Base-by-base conservation (phyloP, 2,329 filamentous ascomycete species). In the Ascomycota sp. region DNA sequence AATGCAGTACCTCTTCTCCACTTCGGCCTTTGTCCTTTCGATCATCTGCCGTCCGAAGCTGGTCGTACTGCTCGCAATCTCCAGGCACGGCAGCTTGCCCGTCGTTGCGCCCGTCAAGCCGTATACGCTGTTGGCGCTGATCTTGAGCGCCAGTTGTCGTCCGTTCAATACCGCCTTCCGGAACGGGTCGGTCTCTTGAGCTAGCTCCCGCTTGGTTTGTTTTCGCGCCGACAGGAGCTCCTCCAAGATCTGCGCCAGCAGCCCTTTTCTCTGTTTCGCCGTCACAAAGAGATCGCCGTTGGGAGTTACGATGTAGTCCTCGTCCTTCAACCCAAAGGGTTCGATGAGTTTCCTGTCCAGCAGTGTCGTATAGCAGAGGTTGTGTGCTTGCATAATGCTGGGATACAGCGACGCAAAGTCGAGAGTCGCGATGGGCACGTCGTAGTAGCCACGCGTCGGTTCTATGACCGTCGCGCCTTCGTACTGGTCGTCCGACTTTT, bases 391-490 rank as follows among this genome's bases (percentile, higher is more conserved):
- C 53, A 98, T 98, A 49, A 98, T 98, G 60, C 84, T 93, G 16
- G 89, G 89, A 46, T 98, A 98, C 41, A 98, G 74, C 26, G 89
- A 95, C 6, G 89, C 89, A 45, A 98, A 98, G 81, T 98, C 89
- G 30, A 98, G 74, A 0, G 89, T 98, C 1, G 89, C 89, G 41
- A 98, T 78, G 2, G 89, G 89, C 24, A 92, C 81, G 46, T 89
- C 76, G 54, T 98, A 95, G 55, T 92, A 98, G 26, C 80, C 83
- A 55, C 84, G 72, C 12, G 74, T 79, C 0, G 89, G 89, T 49
- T 98, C 89, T 49, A 98, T 98, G 53, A 98, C 89, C 1, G 89
- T 98, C 1, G 89, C 89, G 51, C 89, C 89, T 63, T 92, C 83
- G 47, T 98, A 98, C 49, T 93, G 84, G 42, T 93, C 86, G 36